Base-by-base conservation (phyloP, 495 filamentous ascomycete genomes). In the Immersiella caudata region DNA sequence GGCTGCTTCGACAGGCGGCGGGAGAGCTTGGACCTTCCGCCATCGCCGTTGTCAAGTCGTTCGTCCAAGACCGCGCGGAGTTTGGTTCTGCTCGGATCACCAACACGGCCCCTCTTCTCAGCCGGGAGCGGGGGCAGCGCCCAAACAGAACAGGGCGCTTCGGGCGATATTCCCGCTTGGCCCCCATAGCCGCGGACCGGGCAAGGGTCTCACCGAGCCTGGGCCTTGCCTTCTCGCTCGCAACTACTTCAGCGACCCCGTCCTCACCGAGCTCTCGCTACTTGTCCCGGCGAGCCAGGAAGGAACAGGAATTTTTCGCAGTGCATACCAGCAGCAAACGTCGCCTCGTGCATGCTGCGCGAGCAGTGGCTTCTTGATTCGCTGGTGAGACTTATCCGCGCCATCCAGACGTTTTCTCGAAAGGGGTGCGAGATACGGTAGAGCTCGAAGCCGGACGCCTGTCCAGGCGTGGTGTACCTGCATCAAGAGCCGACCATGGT, bases 381-480 rank as follows among this genome's bases (percentile, higher is more conserved):
- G 20, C n/a, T 21, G 7, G 54, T 27, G 54, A 21, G 21, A 57
- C 16, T 27, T 27, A 57, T 57, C 22, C 54, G 54, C 54, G 54
- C 22, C 40, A 57, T 57, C 26, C 4, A 14, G 20, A 24, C 22
- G 11, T 22, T 29, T 25, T 54, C 22, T 52, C 36, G 61, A 51
- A 26, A 36, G 40, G 61, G 61, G 49, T 29, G 46, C 46, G 16
- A 52, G 61, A 63, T 29, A 51, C 16, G 16, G 40, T 46, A 12
- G 40, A 46, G 40, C 36, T 46, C 36, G 22, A 21, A 40, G 24
- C 33, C 29, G 27, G 59, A 62, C 36, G n/a, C 59, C 36, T 50
- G 33, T 26, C 46, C 62, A 18, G 25, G 54, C 55, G 46, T 49
- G 50, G 54, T 60, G 68, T 70, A 70, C 68, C 68, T 70, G 68